Base-by-base conservation (phyloP, 2,329 filamentous ascomycete species). In the Stromatinia cepivora region DNA sequence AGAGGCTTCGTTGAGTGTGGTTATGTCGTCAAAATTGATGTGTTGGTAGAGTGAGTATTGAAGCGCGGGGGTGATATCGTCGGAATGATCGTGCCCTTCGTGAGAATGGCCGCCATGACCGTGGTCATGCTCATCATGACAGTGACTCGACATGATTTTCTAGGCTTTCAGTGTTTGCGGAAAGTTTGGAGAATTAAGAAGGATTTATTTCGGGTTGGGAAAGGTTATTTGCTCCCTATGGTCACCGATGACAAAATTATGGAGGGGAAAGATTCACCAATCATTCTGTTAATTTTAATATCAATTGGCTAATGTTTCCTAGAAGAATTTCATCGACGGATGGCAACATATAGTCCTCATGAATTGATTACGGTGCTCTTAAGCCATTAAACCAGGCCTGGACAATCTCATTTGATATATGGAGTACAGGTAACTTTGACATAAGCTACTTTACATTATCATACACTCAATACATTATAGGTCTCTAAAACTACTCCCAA, bases 21-120 rank as follows among this genome's bases (percentile, higher is more conserved):
- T 87, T 72, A 99, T 89, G 39, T 89, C 86, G 81, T 92, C 90
- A 81, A 98, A 97, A 79, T 94, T 88, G 80, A 99, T 93, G 79
- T 97, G 91, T 73, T 92, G 88, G 83, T 97, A 98, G 48, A 99
- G 88, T 54, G 93, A 93, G 76, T 90, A 90, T 80, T 98, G 94
- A 22, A 97, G 84, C 1, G 94, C 94, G 0, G 95, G 95, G 1
- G 92, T 94, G 76, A 97, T 88, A 82, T 98, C 94, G 82, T 98
- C 92, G 59, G 87, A 90, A 81, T 97, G 94, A 80, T 97, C 93
- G 79, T 97, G 93, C 73, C 84, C 82, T 79, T 96, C 93, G 75
- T 88, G 83, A 70, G 83, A 84, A 74, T 87, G 85, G 73, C 83
- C 81, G 73, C 83, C 81, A 72, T 79, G 79, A 36, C 71, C 73